Evolutionary conservation across 139 green algal genomes (phyloP).

Genomic region (Monoraphidium neglectum): DNA sequence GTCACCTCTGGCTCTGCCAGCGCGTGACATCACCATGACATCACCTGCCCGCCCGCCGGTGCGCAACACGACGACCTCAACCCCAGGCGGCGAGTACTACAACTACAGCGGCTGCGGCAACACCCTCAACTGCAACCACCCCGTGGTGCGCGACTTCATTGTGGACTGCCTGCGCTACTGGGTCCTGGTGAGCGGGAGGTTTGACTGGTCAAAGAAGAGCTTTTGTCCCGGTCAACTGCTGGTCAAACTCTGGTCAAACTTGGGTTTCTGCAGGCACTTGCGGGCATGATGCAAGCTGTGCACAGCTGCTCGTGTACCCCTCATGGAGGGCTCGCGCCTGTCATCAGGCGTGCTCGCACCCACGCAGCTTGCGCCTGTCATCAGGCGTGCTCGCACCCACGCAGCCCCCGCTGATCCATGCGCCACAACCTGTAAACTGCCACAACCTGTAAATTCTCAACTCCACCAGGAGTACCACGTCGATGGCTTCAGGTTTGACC

Average conservation of each 20-base stretch:
- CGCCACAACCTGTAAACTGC: not conserved
- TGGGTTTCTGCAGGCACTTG: too few species aligned
- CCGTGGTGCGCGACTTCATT: constrained; percentile 88
- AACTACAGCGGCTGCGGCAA: constrained; percentile 99
- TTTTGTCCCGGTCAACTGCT: not conserved
- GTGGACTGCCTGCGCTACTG: constrained; percentile 95
- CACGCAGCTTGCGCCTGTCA: too few species aligned
- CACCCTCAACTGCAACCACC: constrained; percentile 99
- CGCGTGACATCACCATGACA: too few species aligned
- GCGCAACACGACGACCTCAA: too few species aligned
- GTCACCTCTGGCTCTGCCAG: too few species aligned
- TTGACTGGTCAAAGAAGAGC: not conserved
- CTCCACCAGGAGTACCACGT: constrained; percentile 80
- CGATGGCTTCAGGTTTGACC: constrained; percentile 95
- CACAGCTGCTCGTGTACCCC: too few species aligned
- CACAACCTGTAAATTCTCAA: not conserved
- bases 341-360: not conserved
- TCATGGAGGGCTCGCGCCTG: too few species aligned
- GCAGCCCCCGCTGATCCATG: not conserved
- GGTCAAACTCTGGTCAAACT: too few species aligned
- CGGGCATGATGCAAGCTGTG: too few species aligned
- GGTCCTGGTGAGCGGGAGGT: constrained; percentile 56
- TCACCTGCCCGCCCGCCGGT: too few species aligned
- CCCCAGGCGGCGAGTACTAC: constrained; percentile 79
- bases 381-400: not conserved